Base-by-base conservation (phyloP, 2,329 filamentous ascomycete species). In the Bipolaris zeicola region DNA sequence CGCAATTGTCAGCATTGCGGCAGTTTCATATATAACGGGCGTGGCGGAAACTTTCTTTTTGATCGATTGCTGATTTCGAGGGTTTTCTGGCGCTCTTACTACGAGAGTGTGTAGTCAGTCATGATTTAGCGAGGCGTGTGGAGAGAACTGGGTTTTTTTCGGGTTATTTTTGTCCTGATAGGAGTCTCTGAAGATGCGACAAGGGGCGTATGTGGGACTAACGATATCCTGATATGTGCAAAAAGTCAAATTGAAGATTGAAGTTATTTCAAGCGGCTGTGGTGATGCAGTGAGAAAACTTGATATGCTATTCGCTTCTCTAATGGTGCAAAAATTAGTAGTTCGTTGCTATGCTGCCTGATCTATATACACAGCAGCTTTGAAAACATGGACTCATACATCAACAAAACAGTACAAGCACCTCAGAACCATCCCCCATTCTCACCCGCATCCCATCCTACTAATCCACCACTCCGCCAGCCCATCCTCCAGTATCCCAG, bases 121-220 rank as follows among this genome's bases (percentile, higher is more conserved):
- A 43, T 43, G 41, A 43, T 28, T 43, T 43, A 43, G 41, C 41
- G 41, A n/a, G 41, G 41, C 41, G 41, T 28, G 41, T 3, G 41
- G 24, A 22, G 24, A 11, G 13, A 26, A 14, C n/a, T 18, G 22
- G 22, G 14, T 24, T 24, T 28, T 43, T 16, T 16, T 36, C 5
- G 34, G 41, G 24, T 13, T 28, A 18, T 16, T 13, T 28, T 43
- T 28, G 13, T 22, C 14, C 22, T 22, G 38, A 41, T 37, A 20
- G 20, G 20, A 41, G 38, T 22, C 22, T 41, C 24, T 22, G 38
- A 41, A 28, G 26, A 28, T 28, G 26, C 26, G 11, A 41, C 7
- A 20, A 11, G 37, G 37, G 6, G 13, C 16, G 38, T 14, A 4
- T 14, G 13, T 20, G 3, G 38, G 10, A 22, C 4, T 22, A 39